These are phyloP conservation scores for Alloascoidea hylecoeti DNA, from an alignment of 805 yeast species.

Conservation along the genomic window DNA sequence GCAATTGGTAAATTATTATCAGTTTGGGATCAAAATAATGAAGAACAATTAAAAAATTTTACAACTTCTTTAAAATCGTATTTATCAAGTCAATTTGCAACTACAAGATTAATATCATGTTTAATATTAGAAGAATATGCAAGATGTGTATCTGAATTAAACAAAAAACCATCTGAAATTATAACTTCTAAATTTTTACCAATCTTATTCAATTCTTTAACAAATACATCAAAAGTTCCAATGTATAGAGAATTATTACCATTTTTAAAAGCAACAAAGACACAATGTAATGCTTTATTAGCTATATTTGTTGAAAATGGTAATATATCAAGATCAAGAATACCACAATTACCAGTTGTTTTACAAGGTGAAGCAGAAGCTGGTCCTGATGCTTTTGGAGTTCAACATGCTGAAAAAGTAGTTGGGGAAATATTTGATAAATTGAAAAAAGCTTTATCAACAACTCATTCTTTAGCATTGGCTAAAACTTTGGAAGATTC, in stretches of 20 bases:
- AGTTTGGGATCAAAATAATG: slow-evolving; percentile 8
- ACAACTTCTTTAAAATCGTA: slow-evolving; percentile 16
- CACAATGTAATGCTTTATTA: slow-evolving; percentile 74
- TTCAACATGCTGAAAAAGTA: slow-evolving; percentile 63
- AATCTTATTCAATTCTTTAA: neutral
- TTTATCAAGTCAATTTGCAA: slow-evolving; percentile 52
- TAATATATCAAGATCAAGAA: slow-evolving; percentile 49
- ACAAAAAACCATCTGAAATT: slow-evolving; percentile 5
- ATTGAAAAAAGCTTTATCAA: slow-evolving; percentile 43
- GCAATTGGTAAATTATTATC: slow-evolving; percentile 48
- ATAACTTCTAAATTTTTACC: neutral
- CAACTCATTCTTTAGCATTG: slow-evolving; percentile 58
- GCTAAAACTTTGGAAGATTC: slow-evolving; percentile 70
- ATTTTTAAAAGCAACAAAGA: slow-evolving; percentile 68
- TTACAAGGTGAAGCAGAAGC: slow-evolving; percentile 93
- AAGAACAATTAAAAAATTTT: slow-evolving; percentile 5
- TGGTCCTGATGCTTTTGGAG: slow-evolving; percentile 83
- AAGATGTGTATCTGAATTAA: slow-evolving; percentile 10
- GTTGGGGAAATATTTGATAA: slow-evolving; percentile 52
- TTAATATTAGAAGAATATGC: slow-evolving; percentile 62
- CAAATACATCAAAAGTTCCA: slow-evolving; percentile 18
- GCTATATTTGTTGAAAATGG: slow-evolving; percentile 69
- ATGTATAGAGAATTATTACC: slow-evolving; percentile 79
- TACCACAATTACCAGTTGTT: slow-evolving; percentile 76
- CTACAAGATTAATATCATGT: slow-evolving; percentile 64